These are phyloP conservation scores for Mucor racemosus DNA, from an alignment of 371 early-diverging fungal genomes.

Conservation along the genomic window DNA sequence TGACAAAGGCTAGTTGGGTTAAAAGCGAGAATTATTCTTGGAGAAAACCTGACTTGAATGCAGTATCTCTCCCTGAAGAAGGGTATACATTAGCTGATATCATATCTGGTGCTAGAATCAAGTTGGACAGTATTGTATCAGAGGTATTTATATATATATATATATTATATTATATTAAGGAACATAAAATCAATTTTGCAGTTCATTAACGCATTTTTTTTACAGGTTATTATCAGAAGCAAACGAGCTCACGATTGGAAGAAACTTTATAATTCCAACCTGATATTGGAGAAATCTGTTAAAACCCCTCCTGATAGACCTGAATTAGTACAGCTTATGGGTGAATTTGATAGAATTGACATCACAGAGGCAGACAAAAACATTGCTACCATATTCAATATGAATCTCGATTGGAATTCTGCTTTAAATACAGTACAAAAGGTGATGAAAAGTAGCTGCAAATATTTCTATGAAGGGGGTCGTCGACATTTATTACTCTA, in stretches of 20 bases:
- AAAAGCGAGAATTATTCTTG: not conserved
- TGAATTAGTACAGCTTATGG: slow-evolving; percentile 28
- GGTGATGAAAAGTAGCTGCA: slow-evolving; percentile 28
- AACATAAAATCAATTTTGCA: not conserved
- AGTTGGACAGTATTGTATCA: slow-evolving; percentile 41
- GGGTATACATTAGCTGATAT: slow-evolving; percentile 38
- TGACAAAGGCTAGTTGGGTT: slow-evolving; percentile 28
- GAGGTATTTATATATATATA: slow-evolving; percentile 27
- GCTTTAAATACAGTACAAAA: slow-evolving; percentile 31
- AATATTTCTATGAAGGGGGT: slow-evolving; percentile 32
- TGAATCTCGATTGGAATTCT: slow-evolving; percentile 37
- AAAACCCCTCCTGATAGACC: slow-evolving; percentile 15
- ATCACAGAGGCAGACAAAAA: slow-evolving; percentile 35
- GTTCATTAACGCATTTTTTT: not conserved
- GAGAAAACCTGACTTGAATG: slow-evolving; percentile 9
- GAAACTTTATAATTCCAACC: slow-evolving; percentile 31
- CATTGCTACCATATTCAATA: slow-evolving; percentile 27
- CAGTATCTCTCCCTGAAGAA: slow-evolving; percentile 29
- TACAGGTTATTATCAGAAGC: slow-evolving; percentile 41
- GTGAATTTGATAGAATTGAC: slow-evolving; percentile 41
- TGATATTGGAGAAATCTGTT: slow-evolving; percentile 4
- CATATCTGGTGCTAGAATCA: slow-evolving; percentile 32
- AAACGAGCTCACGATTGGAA: slow-evolving; percentile 42
- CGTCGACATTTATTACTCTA: slow-evolving; percentile 42
- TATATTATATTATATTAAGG: too few relatives aligned